Evolutionary conservation across 139 green algal genomes (phyloP), one percentile per base, ranked within the genome.

Genomic region (Diplosphaera chodatii): DNA sequence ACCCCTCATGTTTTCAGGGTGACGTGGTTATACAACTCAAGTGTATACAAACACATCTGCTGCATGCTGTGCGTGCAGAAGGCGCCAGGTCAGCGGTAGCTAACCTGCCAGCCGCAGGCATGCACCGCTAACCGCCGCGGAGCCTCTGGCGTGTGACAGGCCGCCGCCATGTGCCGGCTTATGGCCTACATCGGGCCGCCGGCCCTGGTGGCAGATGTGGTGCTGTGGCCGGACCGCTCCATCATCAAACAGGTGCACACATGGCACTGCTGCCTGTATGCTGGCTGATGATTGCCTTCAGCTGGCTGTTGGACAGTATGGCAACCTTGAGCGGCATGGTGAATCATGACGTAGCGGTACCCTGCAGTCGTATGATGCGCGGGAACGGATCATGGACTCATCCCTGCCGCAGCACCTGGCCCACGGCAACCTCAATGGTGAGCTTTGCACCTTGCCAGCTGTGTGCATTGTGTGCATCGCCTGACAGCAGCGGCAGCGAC

Each of bases 351-450:
- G 18, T n/a, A n/a, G n/a, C n/a, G n/a, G n/a, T n/a, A n/a, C n/a
- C n/a, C n/a, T 56, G 68, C 94, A 98, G 81, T 89, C 81, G 18
- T 98, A 97, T 68, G 92, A 97, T 55, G 94, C 94, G 0, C 78
- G 88, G 15, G 94, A 98, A 79, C 80, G 94, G 1, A 77, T 91
- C 59, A 84, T 83, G 55, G 86, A 96, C 68, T 80, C 79, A 5
- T 85, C 73, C 0, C 76, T 92, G 56, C 90, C 87, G 20, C 83
- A 80, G 37, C 90, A 96, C 69, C 74, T 96, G 23, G 80, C 72
- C 25, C 86, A 96, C 68, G 92, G 93, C 59, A 97, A 97, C 76
- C 73, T 98, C 0, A 98, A 98, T 75, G 94, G 37, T 48, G 37
- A 48, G 37, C 8, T 13, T 13, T 21, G 8, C 10, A 21, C 10